phyloP scores from a whole-genome alignment of 2,329 filamentous ascomycete species.

The Trichoderma harzianum region DNA sequence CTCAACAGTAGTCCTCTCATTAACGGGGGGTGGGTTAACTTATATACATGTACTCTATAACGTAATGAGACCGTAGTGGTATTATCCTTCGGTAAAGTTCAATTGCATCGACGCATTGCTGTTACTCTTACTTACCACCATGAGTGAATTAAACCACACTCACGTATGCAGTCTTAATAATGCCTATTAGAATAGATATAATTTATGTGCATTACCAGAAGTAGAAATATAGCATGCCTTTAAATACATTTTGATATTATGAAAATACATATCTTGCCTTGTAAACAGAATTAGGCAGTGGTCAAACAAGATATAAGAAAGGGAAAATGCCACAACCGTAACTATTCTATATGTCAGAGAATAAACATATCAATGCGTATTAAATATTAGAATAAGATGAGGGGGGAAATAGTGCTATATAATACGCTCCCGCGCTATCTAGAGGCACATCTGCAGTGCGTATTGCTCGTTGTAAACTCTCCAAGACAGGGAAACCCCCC shows the following conservation, averaged over 20 bases:
- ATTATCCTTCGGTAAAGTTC: not conserved
- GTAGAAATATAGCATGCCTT: too few relatives aligned
- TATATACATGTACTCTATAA: too few relatives aligned
- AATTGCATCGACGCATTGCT: not conserved
- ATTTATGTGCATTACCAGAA: not conserved
- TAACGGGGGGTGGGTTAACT: too few relatives aligned
- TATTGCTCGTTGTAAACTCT: not conserved
- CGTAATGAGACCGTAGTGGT: rapidly evolving
- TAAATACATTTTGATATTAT: too few relatives aligned
- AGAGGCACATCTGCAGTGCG: rapidly evolving
- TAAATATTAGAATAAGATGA: not conserved
- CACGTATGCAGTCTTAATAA: not conserved
- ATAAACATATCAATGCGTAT: not conserved
- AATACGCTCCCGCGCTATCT: not conserved
- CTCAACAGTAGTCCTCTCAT: not conserved
- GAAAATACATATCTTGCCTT: not conserved
- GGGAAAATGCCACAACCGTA: not conserved
- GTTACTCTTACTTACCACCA: not conserved
- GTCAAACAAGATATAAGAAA: not conserved
- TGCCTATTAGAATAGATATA: rapidly evolving
- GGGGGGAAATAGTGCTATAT: not conserved
- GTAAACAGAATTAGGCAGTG: not conserved
- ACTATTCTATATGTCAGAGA: not conserved
- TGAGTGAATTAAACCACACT: not conserved
- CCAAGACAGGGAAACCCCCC: not conserved